phyloP scores from a whole-genome alignment of 2,329 filamentous ascomycete species.

The Scopulariopsis brevicaulis region DNA sequence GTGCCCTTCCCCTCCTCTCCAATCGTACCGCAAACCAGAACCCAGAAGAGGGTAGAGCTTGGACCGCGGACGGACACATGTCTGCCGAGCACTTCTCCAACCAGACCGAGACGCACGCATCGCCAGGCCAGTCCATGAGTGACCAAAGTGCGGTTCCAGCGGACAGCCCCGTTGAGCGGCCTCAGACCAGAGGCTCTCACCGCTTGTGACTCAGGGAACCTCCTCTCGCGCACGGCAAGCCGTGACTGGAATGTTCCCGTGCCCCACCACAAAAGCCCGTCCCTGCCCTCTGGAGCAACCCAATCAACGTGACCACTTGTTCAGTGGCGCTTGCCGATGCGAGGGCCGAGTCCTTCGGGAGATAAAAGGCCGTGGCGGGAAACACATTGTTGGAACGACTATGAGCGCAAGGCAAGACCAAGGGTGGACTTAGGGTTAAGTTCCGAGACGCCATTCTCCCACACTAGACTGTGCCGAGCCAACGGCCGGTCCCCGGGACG shows the following conservation, averaged over 20 bases:
- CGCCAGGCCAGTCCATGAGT: constrained; percentile 23
- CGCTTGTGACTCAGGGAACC: constrained; percentile 56
- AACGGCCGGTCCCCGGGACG: not conserved
- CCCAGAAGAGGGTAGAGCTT: not conserved
- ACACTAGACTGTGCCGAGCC: constrained; percentile 30
- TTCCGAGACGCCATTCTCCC: constrained; percentile 68
- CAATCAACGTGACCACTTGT: constrained; percentile 30
- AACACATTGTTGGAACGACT: constrained; percentile 36
- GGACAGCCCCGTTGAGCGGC: constrained; percentile 63
- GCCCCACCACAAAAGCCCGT: constrained; percentile 10
- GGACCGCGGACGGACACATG: constrained; percentile 3
- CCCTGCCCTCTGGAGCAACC: constrained; percentile 30
- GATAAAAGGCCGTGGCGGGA: constrained; percentile 44
- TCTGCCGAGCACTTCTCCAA: constrained; percentile 11
- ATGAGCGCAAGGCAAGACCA: constrained; percentile 62
- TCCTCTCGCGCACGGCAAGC: constrained; percentile 38
- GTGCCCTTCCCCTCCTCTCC: constrained; percentile 11
- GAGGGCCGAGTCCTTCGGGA: constrained; percentile 15
- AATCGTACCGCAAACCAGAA: constrained; percentile 10
- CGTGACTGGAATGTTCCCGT: constrained; percentile 44
- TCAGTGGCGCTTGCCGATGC: constrained; percentile 30
- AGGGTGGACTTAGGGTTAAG: constrained; percentile 87
- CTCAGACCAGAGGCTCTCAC: constrained; percentile 63
- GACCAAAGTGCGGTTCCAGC: constrained; percentile 53
- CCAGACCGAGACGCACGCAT: constrained; percentile 11